Evolutionary conservation across 164 flowering plant species (phyloP), one percentile per base, ranked within the genome.

Genomic region (Chloranthus sessilifolius): DNA sequence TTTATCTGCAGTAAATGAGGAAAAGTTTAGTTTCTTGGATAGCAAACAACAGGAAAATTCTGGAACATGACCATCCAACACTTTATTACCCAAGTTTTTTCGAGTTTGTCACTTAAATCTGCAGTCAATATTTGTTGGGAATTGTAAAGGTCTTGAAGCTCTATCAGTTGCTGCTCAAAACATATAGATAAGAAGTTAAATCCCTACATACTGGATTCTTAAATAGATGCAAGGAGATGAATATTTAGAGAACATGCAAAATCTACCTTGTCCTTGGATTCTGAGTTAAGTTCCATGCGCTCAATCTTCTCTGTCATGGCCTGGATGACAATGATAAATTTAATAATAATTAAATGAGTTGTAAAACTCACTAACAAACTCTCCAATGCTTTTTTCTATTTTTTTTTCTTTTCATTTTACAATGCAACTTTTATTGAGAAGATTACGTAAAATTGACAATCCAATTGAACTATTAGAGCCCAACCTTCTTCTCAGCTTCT

Each of bases 401-500:
- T 31, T 47, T 30, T 17, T 34, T 22, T n/a, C 12, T 14, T 25
- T 7, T 24, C 7, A 14, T 5, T 35, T n/a, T n/a, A n/a, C 31
- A 30, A 43, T 34, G 36, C 22, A 20, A 5, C 15, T 1, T 30
- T 29, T 3, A 43, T 47, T 26, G 39, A 10, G 9, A n/a, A 56
- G 25, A 7, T 7, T 33, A 14, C 40, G 9, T 16, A 53, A 7
- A 16, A 16, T 10, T 11, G 27, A 48, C 19, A 31, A 22, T 34
- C 26, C 10, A 48, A 3, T 20, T 33, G 9, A 4, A 10, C 5
- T 14, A 8, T n/a, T n/a, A 30, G 27, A 51, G 24, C 20, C 47
- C 11, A 34, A 82, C 95, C 95, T 86, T 83, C 70, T 79, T 86
- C 63, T 82, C 91, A 30, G 88, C 78, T 75, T 81, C 95, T 67